Percentiles rank a stretch among this genome's conserved stretches.
These are phyloP conservation scores for Suhomyces taliae DNA, from an alignment of 1,139 yeast species.

Conservation along the genomic window DNA sequence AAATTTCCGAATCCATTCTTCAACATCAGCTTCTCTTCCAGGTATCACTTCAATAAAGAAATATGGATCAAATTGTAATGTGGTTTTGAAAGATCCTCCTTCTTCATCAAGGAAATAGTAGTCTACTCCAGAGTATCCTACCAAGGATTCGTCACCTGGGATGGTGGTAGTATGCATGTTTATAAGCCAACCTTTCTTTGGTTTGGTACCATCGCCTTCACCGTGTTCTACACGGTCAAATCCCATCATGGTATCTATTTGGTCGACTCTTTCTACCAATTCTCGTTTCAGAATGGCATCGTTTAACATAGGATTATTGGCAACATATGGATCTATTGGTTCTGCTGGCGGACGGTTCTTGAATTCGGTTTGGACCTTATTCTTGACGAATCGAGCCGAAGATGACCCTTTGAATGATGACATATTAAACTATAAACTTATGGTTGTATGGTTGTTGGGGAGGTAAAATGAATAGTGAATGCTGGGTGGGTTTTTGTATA, in stretches of 20 bases:
- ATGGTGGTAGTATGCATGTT: slow-evolving; percentile 79
- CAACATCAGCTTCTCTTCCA: slow-evolving; percentile 77
- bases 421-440: not conserved
- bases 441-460: not conserved
- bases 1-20: slow-evolving; percentile 71
- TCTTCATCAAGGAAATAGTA: slow-evolving; percentile 95
- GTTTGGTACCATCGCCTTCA: slow-evolving; percentile 43
- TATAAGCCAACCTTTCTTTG: slow-evolving; percentile 83
- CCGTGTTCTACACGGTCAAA: slow-evolving; percentile 76
- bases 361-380: slow-evolving; percentile 24
- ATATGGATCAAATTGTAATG: slow-evolving; percentile 84
- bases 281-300: slow-evolving; percentile 43
- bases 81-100: slow-evolving; percentile 92
- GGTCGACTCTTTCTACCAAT: slow-evolving; percentile 54
- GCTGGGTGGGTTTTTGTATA: not conserved
- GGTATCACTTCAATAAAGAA: slow-evolving; percentile 70
- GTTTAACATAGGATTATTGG: slow-evolving; percentile 43
- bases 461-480: not conserved
- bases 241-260: slow-evolving; percentile 77
- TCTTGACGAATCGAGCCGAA: slow-evolving; percentile 58
- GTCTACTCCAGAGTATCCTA: slow-evolving; percentile 78
- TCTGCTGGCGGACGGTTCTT: slow-evolving; percentile 6
- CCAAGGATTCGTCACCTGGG: slow-evolving; percentile 51
- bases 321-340: slow-evolving; percentile 24
- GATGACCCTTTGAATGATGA: slow-evolving; percentile 46